Evolutionary conservation across 148 eudicot genomes (phyloP), one percentile per base, ranked within the genome.

Genomic region (Polygonum maritimum): DNA sequence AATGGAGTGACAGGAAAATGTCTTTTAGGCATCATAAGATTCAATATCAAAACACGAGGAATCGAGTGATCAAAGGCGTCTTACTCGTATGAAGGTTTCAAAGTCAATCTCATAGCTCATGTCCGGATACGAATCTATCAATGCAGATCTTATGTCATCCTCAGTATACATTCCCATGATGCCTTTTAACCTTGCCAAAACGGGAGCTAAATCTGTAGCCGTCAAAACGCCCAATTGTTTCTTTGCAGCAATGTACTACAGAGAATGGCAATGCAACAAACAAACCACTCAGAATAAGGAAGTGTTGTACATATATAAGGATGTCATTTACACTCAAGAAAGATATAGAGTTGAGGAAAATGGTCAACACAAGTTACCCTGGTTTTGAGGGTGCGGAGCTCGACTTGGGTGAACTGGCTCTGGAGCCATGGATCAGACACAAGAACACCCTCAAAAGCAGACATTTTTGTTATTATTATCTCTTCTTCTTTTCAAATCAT

Each of bases 341-440:
- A 26, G 31, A 26, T 26, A 26, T 26, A 0, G 31, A 26, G 0
- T 26, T 26, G 31, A 26, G 5, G 8, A 7, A 41, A 7, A 1
- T 41, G 7, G 45, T 41, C 4, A 14, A 19, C 44, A 44, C 16
- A 41, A 7, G 15, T 4, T 9, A 93, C 98, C 84, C 88, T 87
- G 69, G 92, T 79, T 73, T 91, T 83, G 69, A 93, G 92, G 85
- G 82, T 85, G 13, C 93, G 88, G 57, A 93, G 93, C 86, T 93
- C 93, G 38, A 89, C 91, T 88, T 89, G 93, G 19, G 98, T 93
- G 80, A 93, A 93, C 78, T 93, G 98, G 79, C 92, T 91, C 65
- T 93, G 96, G 69, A 93, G 87, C 86, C 79, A 78, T 75, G 84
- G 88, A 93, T 93, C 98, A 80, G 98, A 93, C 52, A 93, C 90